phyloP scores from a whole-genome alignment of 805 yeast genomes.

The Osmozyma mogii region DNA sequence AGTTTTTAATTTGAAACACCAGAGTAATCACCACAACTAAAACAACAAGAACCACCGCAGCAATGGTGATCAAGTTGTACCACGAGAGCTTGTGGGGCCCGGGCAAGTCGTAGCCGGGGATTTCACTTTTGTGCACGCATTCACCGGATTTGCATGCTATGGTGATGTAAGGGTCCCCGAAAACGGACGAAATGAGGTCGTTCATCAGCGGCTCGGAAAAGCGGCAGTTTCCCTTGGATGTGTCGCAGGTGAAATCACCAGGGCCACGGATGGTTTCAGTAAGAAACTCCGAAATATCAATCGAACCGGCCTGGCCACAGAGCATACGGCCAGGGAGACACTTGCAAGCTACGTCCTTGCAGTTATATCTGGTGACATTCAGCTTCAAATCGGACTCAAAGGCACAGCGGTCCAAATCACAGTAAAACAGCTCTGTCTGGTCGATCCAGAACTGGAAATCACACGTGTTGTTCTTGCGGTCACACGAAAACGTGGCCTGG shows the following conservation, averaged over 20 bases:
- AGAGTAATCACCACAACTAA: slow-evolving; percentile 35
- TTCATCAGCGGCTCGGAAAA: slow-evolving; percentile 97
- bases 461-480: slow-evolving; percentile 55
- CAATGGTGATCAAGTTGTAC: slow-evolving; percentile 40
- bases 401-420: slow-evolving; percentile 70
- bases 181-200: slow-evolving; percentile 78
- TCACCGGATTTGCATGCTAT: slow-evolving; percentile 80
- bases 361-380: slow-evolving; percentile 69
- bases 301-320: slow-evolving; percentile 91
- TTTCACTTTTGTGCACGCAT: slow-evolving; percentile 84
- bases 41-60: slow-evolving; percentile 35
- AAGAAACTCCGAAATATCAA: slow-evolving; percentile 88
- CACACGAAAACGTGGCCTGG: slow-evolving; percentile 88
- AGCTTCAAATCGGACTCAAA: slow-evolving; percentile 53
- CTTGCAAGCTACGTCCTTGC: slow-evolving; percentile 73
- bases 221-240: slow-evolving; percentile 51
- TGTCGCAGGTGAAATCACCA: slow-evolving; percentile 81
- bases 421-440: slow-evolving; percentile 80
- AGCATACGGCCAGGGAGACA: slow-evolving; percentile 90
- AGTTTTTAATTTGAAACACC: slow-evolving; percentile 43
- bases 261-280: slow-evolving; percentile 90
- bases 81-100: slow-evolving; percentile 36
- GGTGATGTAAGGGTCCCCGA: slow-evolving; percentile 91
- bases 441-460: slow-evolving; percentile 97
- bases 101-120: slow-evolving; percentile 84